Evolutionary conservation across 768 basidiomycete genomes (phyloP).

Genomic region (Xerocomellus intermedius): DNA sequence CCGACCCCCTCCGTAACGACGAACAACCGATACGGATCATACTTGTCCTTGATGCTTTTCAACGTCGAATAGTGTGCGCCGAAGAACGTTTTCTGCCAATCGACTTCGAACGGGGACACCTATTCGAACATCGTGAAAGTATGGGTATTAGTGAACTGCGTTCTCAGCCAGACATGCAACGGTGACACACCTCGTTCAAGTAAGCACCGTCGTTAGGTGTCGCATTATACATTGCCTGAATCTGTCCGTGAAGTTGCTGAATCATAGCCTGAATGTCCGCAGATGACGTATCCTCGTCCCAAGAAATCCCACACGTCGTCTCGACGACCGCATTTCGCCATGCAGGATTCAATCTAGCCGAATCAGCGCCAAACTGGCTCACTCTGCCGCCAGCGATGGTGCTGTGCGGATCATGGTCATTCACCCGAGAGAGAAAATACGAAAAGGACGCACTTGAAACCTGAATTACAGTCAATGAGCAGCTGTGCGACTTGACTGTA

Average conservation of each 20-base stretch:
- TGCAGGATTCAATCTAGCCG: constrained; percentile 45
- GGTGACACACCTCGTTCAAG: constrained; percentile 43
- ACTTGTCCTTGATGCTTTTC: constrained; percentile 42
- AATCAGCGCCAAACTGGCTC: constrained; percentile 31
- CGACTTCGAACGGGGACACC: constrained; percentile 43
- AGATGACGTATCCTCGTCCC: constrained; percentile 21
- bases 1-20: constrained; percentile 48
- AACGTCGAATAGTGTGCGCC: constrained; percentile 42
- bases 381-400: constrained; percentile 47
- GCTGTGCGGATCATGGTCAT: constrained; percentile 27
- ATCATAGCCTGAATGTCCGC: constrained; percentile 12
- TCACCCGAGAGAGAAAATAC: neutral
- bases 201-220: constrained; percentile 40
- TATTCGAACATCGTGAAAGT: constrained; percentile 11
- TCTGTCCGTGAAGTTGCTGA: constrained; percentile 7
- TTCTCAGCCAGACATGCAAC: neutral
- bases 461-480: neutral
- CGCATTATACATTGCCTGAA: constrained; percentile 24
- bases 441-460: constrained; percentile 8
- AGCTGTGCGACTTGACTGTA: constrained; percentile 25
- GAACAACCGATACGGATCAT: constrained; percentile 47
- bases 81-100: constrained; percentile 46
- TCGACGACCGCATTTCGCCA: constrained; percentile 43
- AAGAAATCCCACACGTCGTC: neutral
- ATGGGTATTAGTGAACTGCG: neutral